These are phyloP conservation scores for Lactarius sp. DNA, from an alignment of 768 basidiomycete genomes.

Conservation along the genomic window DNA sequence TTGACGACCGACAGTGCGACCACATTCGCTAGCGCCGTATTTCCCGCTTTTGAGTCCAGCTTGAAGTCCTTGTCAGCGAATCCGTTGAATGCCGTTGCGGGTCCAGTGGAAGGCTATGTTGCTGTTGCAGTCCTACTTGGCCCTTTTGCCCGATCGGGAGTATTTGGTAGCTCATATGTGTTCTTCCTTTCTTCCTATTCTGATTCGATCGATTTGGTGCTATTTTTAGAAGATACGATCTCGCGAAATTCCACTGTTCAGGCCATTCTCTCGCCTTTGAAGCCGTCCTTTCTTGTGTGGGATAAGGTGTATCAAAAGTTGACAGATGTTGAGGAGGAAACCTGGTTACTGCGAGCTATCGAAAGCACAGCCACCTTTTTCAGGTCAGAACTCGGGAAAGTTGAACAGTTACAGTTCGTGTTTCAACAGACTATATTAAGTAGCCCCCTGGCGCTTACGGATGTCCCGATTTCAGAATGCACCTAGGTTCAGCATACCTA, in stretches of 20 bases:
- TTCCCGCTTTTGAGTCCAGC: conserved; percentile 61
- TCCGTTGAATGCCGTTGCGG: conserved; percentile 52
- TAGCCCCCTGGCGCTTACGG: not conserved
- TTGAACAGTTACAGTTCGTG: conserved; percentile 51
- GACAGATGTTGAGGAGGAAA: conserved; percentile 53
- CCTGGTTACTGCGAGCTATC: conserved; percentile 69
- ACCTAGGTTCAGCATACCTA: conserved; percentile 62
- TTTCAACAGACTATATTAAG: not conserved
- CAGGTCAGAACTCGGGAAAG: conserved; percentile 46
- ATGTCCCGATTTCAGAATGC: conserved; percentile 38
- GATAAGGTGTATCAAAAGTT: conserved; percentile 83
- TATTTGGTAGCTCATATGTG: conserved; percentile 46
- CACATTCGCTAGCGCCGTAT: conserved; percentile 49
- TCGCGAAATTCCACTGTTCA: conserved; percentile 46
- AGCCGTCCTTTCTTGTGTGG: conserved; percentile 83
- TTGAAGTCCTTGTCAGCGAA: conserved; percentile 62
- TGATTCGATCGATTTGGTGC: conserved; percentile 16
- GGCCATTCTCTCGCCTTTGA: conserved; percentile 46
- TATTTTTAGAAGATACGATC: conserved; percentile 42
- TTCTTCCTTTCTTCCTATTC: conserved; percentile 20
- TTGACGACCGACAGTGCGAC: conserved; percentile 40
- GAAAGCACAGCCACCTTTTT: conserved; percentile 47
- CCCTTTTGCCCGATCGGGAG: conserved; percentile 45
- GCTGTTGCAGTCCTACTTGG: conserved; percentile 65
- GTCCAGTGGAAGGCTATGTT: conserved; percentile 83